A percentile compares a stretch with the other conserved stretches of the same genome.
Conservation (phyloP, 1,284 basidiomycete species). For the Megacollybia platyphylla region DNA sequence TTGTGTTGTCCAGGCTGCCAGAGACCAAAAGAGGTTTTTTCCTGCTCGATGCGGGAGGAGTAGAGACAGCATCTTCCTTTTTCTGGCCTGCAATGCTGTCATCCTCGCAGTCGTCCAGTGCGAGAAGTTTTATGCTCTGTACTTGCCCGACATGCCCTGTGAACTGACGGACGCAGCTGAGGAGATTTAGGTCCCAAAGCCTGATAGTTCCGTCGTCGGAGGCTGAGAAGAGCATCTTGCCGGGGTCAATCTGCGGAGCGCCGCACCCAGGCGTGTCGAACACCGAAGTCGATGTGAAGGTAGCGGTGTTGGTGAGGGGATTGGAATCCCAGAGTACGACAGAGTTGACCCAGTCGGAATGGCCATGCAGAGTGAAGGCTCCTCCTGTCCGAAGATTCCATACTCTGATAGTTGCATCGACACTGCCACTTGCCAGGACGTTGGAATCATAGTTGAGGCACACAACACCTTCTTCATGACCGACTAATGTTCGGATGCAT, state of each 20-base stretch:
- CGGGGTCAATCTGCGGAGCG: constrained; percentile 51
- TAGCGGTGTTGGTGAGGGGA: constrained; percentile 22
- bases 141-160: constrained; percentile 92
- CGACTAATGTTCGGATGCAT: constrained; percentile 78
- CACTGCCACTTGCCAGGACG: constrained; percentile 84
- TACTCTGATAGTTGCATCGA: constrained; percentile 82
- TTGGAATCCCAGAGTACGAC: constrained; percentile 88
- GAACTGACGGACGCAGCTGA: constrained; percentile 78
- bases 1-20: constrained; percentile 90
- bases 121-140: constrained; percentile 78
- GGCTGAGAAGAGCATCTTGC: constrained; percentile 93
- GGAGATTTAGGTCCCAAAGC: constrained; percentile 82
- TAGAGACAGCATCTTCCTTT: not conserved
- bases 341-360: constrained; percentile 94
- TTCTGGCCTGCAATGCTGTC: constrained; percentile 10
- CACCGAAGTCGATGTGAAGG: constrained; percentile 21
- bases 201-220: constrained; percentile 92
- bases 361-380: constrained; percentile 87
- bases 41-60: constrained; percentile 11
- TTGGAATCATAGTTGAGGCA: constrained; percentile 90
- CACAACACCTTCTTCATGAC: constrained; percentile 88
- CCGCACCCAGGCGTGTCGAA: constrained; percentile 21
- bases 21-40: constrained; percentile 73
- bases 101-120: constrained; percentile 38
- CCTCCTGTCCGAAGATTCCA: constrained; percentile 94